phyloP scores from a whole-genome alignment of 495 filamentous ascomycete species.

The Aspergillus egyptiacus region DNA sequence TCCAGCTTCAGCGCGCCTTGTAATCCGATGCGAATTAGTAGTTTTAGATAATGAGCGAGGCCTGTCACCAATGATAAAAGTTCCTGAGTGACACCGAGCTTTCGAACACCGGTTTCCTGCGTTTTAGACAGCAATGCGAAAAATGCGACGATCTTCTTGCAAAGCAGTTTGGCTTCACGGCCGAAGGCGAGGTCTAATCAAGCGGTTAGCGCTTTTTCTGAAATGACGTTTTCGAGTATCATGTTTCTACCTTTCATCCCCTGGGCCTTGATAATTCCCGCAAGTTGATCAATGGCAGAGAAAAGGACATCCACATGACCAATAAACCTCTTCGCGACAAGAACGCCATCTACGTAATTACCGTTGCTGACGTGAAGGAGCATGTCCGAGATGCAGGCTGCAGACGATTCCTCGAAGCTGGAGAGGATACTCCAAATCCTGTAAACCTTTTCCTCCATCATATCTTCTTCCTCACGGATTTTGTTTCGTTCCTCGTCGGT shows the following conservation, averaged over 20 bases:
- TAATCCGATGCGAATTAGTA: constrained; percentile 92
- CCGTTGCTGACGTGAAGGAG: constrained; percentile 98
- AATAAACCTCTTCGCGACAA: constrained; percentile 96
- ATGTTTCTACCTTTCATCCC: constrained; percentile 62
- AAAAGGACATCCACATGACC: constrained; percentile 93
- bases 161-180: constrained; percentile 92
- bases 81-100: constrained; percentile 95
- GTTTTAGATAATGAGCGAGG: constrained; percentile 95
- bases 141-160: constrained; percentile 99
- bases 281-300: constrained; percentile 77
- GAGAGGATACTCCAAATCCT: constrained; percentile 97
- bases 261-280: constrained; percentile 59
- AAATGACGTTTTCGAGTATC: neutral
- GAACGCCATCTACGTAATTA: constrained; percentile 87
- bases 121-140: constrained; percentile 90
- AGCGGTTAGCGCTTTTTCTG: constrained; percentile 21
- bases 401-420: constrained; percentile 94
- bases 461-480: constrained; percentile 80
- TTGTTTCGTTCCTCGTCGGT: constrained; percentile 67
- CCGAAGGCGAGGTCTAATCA: constrained; percentile 75
- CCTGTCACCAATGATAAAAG: constrained; percentile 92
- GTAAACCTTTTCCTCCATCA: constrained; percentile 96
- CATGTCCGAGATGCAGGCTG: constrained; percentile 99
- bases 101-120: constrained; percentile 77
- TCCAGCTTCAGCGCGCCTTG: constrained; percentile 91